phyloP scores from a whole-genome alignment of 2,329 filamentous ascomycete genomes.

The Aureobasidium leucospermi region DNA sequence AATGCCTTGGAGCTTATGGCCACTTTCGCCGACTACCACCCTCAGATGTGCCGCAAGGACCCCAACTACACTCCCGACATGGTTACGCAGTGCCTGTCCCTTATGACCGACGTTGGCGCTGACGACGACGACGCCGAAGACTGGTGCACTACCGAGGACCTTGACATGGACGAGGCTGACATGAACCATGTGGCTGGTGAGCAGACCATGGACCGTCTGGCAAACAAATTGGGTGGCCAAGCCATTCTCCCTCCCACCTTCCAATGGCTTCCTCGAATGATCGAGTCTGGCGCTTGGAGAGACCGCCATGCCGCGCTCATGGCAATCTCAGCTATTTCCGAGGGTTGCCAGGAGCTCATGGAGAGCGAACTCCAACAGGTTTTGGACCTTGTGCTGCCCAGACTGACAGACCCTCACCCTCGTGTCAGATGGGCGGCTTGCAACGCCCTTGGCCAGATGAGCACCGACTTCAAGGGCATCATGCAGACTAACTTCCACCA shows the following conservation, averaged over 20 bases:
- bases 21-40: constrained; percentile 91
- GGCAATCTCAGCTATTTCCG: constrained; percentile 97
- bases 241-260: constrained; percentile 91
- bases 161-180: constrained; percentile 93
- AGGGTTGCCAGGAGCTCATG: constrained; percentile 95
- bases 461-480: constrained; percentile 93
- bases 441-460: constrained; percentile 99
- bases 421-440: constrained; percentile 96
- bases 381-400: constrained; percentile 86
- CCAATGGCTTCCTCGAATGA: constrained; percentile 95
- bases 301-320: constrained; percentile 95
- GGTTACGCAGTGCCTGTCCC: constrained; percentile 94
- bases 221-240: constrained; percentile 93
- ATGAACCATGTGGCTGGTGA: constrained; percentile 96
- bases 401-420: constrained; percentile 80
- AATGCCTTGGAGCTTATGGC: constrained; percentile 96
- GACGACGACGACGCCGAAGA: constrained; percentile 93
- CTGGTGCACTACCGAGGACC: constrained; percentile 88
- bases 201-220: constrained; percentile 95
- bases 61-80: constrained; percentile 86
- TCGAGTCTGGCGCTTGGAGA: constrained; percentile 88
- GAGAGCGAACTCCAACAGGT: constrained; percentile 89
- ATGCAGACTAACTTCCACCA: constrained; percentile 97
- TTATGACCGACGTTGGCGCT: constrained; percentile 94
- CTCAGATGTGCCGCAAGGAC: constrained; percentile 92